Conservation (phyloP, 805 yeast genomes). For the Candida yuanshanica region DNA sequence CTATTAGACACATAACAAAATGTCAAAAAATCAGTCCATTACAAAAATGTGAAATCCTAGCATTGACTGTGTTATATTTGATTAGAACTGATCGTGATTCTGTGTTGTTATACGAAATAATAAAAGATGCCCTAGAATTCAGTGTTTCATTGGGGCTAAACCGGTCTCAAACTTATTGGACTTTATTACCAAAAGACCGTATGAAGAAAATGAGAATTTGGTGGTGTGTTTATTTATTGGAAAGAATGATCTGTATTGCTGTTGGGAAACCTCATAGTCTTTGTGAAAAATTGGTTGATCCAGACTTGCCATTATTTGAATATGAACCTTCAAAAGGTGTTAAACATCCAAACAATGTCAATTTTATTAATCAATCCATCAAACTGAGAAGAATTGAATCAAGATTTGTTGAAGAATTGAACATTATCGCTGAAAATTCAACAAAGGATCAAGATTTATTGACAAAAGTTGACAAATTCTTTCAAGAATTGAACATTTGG, state of each 20-base stretch:
- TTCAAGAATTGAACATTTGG: slow-evolving; percentile 54
- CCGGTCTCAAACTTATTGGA: slow-evolving; percentile 30
- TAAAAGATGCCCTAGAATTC: slow-evolving; percentile 45
- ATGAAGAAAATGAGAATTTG: slow-evolving; percentile 47
- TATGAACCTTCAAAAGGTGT: slow-evolving; percentile 34
- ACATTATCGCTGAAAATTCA: slow-evolving; percentile 27
- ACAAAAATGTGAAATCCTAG: slow-evolving; percentile 46
- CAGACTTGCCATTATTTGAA: slow-evolving; percentile 44
- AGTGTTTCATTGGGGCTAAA: slow-evolving; percentile 35
- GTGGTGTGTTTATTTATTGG: slow-evolving; percentile 61
- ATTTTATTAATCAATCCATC: slow-evolving; percentile 51
- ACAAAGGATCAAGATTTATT: slow-evolving; percentile 32
- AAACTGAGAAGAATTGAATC: slow-evolving; percentile 56
- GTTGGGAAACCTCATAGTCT: slow-evolving; percentile 54
- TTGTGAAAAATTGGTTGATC: slow-evolving; percentile 44
- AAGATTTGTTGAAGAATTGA: slow-evolving; percentile 45
- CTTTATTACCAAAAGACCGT: slow-evolving; percentile 20
- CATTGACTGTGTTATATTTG: slow-evolving; percentile 47
- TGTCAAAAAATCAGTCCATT: slow-evolving; percentile 35
- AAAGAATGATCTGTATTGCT: slow-evolving; percentile 55
- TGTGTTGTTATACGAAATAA: slow-evolving; percentile 44
- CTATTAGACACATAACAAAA: slow-evolving; percentile 48
- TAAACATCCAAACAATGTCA: slow-evolving; percentile 16
- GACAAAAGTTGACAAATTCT: slow-evolving; percentile 44
- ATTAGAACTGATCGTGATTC: slow-evolving; percentile 60